These are phyloP conservation scores for Talaromyces atroroseus DNA, from an alignment of 2,329 filamentous ascomycete species.

Conservation along the genomic window DNA sequence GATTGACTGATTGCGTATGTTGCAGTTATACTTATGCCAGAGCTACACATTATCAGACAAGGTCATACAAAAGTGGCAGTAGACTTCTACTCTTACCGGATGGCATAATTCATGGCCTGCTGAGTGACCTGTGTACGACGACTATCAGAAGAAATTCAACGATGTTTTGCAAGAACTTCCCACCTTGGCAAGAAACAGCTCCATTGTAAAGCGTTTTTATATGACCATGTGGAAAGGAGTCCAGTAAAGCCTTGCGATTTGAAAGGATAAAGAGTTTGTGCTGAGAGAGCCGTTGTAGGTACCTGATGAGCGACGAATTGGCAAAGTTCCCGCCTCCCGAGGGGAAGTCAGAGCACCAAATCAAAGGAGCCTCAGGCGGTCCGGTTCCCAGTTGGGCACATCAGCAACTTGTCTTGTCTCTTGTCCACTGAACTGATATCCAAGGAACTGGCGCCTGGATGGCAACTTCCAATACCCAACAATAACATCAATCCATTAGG, in stretches of 20 bases:
- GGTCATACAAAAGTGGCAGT: neutral
- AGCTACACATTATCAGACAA: slow-evolving; percentile 37
- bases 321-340: neutral
- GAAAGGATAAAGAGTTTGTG: neutral
- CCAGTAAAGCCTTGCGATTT: neutral
- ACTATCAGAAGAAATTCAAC: neutral
- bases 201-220: slow-evolving; percentile 54
- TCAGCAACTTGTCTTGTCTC: slow-evolving; percentile 8
- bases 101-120: slow-evolving; percentile 88
- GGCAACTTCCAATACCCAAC: neutral
- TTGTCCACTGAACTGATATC: neutral
- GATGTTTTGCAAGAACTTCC: slow-evolving; percentile 6
- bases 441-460: neutral
- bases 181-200: slow-evolving; percentile 60
- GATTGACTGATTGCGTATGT: slow-evolving; percentile 80
- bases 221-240: no score
- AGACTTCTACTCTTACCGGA: slow-evolving; percentile 45
- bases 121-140: slow-evolving; percentile 54
- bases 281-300: neutral
- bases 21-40: slow-evolving; percentile 79
- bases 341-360: neutral
- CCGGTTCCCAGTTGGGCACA: neutral
- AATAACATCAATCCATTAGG: neutral
- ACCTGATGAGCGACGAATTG: neutral
- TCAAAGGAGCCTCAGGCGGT: neutral